Evolutionary conservation across 306 rosid genomes (phyloP), one percentile per base, ranked within the genome.

Genomic region (Dalbergia oliveri): DNA sequence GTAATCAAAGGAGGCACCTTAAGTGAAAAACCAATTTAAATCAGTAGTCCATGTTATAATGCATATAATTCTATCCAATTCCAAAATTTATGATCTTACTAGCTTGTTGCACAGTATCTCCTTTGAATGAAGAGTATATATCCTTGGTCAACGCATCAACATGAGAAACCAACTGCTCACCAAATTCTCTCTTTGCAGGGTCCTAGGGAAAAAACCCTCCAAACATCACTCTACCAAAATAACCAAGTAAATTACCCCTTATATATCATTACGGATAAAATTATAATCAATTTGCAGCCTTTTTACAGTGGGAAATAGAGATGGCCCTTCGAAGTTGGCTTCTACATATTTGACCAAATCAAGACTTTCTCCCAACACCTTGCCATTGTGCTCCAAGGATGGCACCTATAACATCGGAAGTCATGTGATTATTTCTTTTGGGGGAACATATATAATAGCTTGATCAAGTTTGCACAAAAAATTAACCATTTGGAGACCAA

Each of bases 351-450:
- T 90, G 80, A 90, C 69, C 84, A 92, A 79, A 77, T 89, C 94
- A 44, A 94, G 93, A 77, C 97, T 92, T 79, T 92, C 98, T 69
- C 94, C 97, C 51, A 89, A 68, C 47, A 94, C 80, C 76, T 92
- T 86, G 9, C 93, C 92, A 37, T 94, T 84, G 86, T 90, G 97
- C 86, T 94, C 97, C 89, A 90, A 77, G 0, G 94, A 35, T 35
- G 97, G 94, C 65, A 89, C 92, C 92, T 83, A 56, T 44, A 77
- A 82, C 79, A 77, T 19, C 2, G 11, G 72, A 73, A 8, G 11
- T 64, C 18, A 71, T 49, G 54, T 51, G 9, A 49, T 70, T 23
- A 49, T 26, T 26, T 26, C 31, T 26, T 31, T n/a, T 16, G 69
- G 8, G 18, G 34, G 16, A 26, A 41, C 14, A 26, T 26, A 66